Percentiles rank a stretch among this genome's conserved stretches.
These are phyloP conservation scores for Penicillium sp. DNA, from an alignment of 2,329 filamentous ascomycete species.

Conservation along the genomic window DNA sequence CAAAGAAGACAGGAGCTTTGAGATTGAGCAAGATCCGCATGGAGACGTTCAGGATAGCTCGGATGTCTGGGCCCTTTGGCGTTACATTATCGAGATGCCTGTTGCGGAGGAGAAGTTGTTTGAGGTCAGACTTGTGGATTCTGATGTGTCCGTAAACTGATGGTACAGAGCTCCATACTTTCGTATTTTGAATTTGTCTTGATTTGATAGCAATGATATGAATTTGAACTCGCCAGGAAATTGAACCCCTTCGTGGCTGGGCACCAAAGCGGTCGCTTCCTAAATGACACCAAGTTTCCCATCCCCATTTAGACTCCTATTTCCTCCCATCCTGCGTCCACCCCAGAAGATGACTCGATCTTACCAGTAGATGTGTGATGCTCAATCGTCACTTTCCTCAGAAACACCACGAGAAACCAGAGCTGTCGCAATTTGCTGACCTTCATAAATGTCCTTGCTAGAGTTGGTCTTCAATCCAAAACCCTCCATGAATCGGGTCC, in stretches of 20 bases:
- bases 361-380: no score
- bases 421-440: neutral
- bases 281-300: no score
- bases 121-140: neutral
- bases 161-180: no score
- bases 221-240: no score
- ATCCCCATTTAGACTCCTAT: no score
- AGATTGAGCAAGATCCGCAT: neutral
- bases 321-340: no score
- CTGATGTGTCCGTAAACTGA: neutral
- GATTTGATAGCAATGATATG: no score
- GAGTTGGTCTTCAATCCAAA: neutral
- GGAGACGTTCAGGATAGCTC: neutral
- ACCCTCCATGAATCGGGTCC: neutral
- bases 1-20: neutral
- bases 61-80: slow-evolving; percentile 8
- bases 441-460: neutral
- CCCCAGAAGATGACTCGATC: no score
- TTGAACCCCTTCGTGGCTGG: no score
- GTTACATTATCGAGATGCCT: slow-evolving; percentile 1
- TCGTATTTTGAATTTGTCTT: no score
- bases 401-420: neutral
- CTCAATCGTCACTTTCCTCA: neutral
- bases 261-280: no score
- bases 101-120: neutral